Base-by-base conservation (phyloP, 1,284 basidiomycete genomes). In the Nidula niveotomentosa region DNA sequence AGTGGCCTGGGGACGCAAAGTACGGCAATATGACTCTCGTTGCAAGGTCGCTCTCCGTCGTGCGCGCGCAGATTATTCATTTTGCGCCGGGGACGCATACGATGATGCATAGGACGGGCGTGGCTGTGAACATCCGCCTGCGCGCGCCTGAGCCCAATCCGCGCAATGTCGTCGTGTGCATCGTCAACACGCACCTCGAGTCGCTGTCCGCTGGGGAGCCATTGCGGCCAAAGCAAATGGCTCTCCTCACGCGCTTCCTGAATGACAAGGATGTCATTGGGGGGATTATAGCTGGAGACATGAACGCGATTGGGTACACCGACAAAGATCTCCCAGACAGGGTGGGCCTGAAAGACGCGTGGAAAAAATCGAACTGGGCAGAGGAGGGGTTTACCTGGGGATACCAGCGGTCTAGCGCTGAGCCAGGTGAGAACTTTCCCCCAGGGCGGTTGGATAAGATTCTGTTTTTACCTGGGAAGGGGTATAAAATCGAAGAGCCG, bases 181-280 rank as follows among this genome's bases (percentile, higher is more conserved):
- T 90, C 45, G 79, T 81, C 15, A 90, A 89, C 65, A 87, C 86
- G 17, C 88, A 90, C 62, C 72, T 90, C 50, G 88, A 90, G 69
- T 86, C 85, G 17, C 62, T 85, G 45, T 70, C 73, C 0, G 17
- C 46, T 0, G 85, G 85, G 0, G 68, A 69, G 17, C 49, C 58
- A 12, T 69, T 68, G 35, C 75, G 88, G 23, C 79, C 78, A 8
- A 65, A 65, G 48, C 88, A 90, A 68, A 60, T 90, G 58, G 64
- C 69, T 35, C 69, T 83, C 44, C 75, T 85, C 50, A 73, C 78
- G 8, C 69, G 74, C 34, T 65, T 80, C 62, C 60, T 88, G 59
- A 75, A 72, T 57, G 73, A 76, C 60, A 62, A 72, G 13, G 74
- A 71, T 0, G 64, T 85, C 10, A 64, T 74, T 30, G 86, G 81